Conservation (phyloP, 2,329 filamentous ascomycete species). For the Aspergillus hortae region DNA sequence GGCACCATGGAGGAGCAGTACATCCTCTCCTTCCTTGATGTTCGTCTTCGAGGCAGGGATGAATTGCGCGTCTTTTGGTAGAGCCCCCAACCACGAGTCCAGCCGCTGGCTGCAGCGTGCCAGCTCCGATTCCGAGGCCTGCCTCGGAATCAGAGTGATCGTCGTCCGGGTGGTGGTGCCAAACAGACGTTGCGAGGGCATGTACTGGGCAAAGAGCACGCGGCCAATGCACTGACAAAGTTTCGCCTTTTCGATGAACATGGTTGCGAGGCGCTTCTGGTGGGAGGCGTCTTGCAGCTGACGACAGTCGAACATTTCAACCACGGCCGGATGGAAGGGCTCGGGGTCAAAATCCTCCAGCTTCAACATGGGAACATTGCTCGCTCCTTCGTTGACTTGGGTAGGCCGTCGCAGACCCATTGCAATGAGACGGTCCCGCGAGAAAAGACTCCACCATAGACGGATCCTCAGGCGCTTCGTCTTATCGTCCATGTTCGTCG, state of each 20-base stretch:
- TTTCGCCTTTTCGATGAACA: conserved; percentile 86
- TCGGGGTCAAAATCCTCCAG: conserved; percentile 75
- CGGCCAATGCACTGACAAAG: conserved; percentile 81
- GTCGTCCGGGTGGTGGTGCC: conserved; percentile 62
- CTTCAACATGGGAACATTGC: conserved; percentile 82
- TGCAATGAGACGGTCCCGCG: conserved; percentile 83
- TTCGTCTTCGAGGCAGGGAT: conserved; percentile 58
- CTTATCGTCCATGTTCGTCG: conserved; percentile 14
- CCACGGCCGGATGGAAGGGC: conserved; percentile 61
- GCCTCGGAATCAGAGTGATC: conserved; percentile 82
- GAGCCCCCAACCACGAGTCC: conserved; percentile 65
- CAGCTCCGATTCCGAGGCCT: conserved; percentile 72
- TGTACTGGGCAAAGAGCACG: conserved; percentile 83
- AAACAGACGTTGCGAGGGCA: conserved; percentile 75
- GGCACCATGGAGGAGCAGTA: conserved; percentile 66
- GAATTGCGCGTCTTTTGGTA: conserved; percentile 69
- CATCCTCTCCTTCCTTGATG: conserved; percentile 48
- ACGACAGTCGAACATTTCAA: conserved; percentile 64
- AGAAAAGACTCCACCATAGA: conserved; percentile 93
- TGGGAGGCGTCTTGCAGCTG: conserved; percentile 64
- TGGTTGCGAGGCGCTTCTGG: conserved; percentile 71
- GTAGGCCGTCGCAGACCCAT: conserved; percentile 85
- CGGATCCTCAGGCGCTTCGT: conserved; percentile 68
- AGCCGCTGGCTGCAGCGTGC: conserved; percentile 72
- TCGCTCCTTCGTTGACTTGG: conserved; percentile 84